A percentile compares a stretch with the other conserved stretches of the same genome.
phyloP scores from a whole-genome alignment of 1,284 basidiomycete species.

The Malassezia caprae region DNA sequence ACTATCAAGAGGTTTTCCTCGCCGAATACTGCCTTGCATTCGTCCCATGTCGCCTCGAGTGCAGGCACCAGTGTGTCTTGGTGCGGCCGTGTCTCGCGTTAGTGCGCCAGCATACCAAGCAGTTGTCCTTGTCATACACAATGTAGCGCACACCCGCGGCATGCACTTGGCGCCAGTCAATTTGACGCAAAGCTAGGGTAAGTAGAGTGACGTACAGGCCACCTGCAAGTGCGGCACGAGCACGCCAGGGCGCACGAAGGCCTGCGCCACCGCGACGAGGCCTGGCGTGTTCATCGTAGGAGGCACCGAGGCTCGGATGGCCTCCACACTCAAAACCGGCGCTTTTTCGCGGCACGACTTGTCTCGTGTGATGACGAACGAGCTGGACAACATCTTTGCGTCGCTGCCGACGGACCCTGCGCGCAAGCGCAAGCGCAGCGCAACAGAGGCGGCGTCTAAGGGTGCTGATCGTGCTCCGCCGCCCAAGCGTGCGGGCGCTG shows the following conservation, averaged over 20 bases:
- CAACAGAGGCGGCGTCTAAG: background rate
- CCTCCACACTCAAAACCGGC: background rate
- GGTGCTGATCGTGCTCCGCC: background rate
- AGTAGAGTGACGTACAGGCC: constrained; percentile 47
- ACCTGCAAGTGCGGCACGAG: constrained; percentile 64
- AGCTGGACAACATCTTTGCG: constrained; percentile 15
- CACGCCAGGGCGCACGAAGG: constrained; percentile 62
- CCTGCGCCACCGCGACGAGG: constrained; percentile 62
- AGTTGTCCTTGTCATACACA: constrained; percentile 96
- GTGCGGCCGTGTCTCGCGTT: constrained; percentile 38
- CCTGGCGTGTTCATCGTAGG: constrained; percentile 59
- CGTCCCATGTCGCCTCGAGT: constrained; percentile 63
- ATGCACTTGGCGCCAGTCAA: constrained; percentile 71
- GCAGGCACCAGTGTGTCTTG: constrained; percentile 27
- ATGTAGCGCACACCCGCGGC: constrained; percentile 71
- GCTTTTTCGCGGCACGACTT: background rate
- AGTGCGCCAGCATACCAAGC: constrained; percentile 57
- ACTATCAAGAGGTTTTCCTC: constrained; percentile 73
- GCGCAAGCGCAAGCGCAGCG: background rate
- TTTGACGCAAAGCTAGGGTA: constrained; percentile 62
- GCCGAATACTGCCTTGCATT: constrained; percentile 65
- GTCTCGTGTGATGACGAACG: constrained; percentile 1
- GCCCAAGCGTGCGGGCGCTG: background rate
- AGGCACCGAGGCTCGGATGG: background rate
- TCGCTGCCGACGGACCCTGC: background rate